phyloP scores from a whole-genome alignment of 192 early-diverging fungal genomes.

The Umbelopsis ramanniana region DNA sequence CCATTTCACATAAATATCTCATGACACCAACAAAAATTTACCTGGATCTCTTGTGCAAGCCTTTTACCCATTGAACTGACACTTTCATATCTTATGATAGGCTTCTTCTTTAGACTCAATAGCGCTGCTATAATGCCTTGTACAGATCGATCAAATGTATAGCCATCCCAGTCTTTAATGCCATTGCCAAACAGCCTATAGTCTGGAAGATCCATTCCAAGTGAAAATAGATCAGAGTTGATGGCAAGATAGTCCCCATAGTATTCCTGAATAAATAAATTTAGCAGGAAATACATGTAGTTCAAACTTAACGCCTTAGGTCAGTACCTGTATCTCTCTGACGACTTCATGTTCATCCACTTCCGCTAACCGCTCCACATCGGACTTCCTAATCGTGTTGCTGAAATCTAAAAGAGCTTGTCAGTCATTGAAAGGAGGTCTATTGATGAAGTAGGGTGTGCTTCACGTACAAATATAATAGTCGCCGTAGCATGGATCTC shows the following conservation, averaged over 20 bases:
- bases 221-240: constrained; percentile 81
- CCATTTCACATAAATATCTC: background rate
- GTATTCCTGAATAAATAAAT: constrained; percentile 69
- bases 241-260: constrained; percentile 91
- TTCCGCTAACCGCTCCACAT: constrained; percentile 93
- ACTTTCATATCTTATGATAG: constrained; percentile 87
- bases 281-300: background rate
- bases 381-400: constrained; percentile 90
- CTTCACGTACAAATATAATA: constrained; percentile 86
- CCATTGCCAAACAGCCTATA: constrained; percentile 76
- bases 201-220: constrained; percentile 65
- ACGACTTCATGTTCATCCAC: constrained; percentile 94
- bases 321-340: constrained; percentile 85
- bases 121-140: constrained; percentile 80
- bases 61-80: constrained; percentile 81
- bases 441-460: background rate
- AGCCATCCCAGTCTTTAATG: constrained; percentile 75
- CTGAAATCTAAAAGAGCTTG: constrained; percentile 72
- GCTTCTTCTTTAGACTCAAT: constrained; percentile 89
- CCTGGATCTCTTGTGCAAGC: constrained; percentile 80
- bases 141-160: constrained; percentile 73
- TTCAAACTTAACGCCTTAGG: background rate
- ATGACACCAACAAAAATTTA: constrained; percentile 37
- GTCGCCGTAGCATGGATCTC: constrained; percentile 92
- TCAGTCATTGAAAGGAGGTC: background rate